Percentiles rank a stretch among this genome's conserved stretches.
Conservation (phyloP, 1,284 basidiomycete species). For the Ceratobasidium sp. region DNA sequence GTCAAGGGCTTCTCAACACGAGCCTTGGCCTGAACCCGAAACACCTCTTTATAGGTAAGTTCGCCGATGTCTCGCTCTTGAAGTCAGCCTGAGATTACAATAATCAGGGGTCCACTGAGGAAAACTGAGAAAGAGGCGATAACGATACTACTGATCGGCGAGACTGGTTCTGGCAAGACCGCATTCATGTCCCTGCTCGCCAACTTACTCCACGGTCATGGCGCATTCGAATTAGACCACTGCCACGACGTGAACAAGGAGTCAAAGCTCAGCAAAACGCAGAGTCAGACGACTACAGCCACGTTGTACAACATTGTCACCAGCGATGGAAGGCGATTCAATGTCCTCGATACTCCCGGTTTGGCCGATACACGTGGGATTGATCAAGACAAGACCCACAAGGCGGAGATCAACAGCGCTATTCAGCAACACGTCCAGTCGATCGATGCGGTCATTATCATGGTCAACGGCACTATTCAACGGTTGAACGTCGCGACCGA, state of each 20-base stretch:
- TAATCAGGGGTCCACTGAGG: neutral
- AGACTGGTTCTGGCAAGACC: constrained; percentile 32
- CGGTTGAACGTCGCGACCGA: constrained; percentile 14
- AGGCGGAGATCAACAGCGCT: constrained; percentile 41
- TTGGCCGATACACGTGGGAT: constrained; percentile 52
- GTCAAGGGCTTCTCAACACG: no score
- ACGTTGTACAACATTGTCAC: constrained; percentile 14
- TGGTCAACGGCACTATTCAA: constrained; percentile 30
- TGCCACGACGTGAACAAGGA: constrained; percentile 5
- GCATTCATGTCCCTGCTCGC: constrained; percentile 18
- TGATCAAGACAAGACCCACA: constrained; percentile 49
- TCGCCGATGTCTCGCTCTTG: no score
- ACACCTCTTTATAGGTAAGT: no score
- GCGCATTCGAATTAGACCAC: neutral
- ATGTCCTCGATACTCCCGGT: constrained; percentile 52
- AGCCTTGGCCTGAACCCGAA: no score
- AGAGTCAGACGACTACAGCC: constrained; percentile 28
- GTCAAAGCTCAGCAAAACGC: neutral
- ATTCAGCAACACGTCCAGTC: constrained; percentile 8
- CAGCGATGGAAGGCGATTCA: constrained; percentile 32
- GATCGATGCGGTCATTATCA: constrained; percentile 38
- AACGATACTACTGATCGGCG: constrained; percentile 22
- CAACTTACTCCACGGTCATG: constrained; percentile 22
- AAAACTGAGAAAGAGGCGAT: neutral
- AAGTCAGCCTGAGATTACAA: no score